A percentile compares a stretch with the other conserved stretches of the same genome.
These are phyloP conservation scores for Aciculoconidium aculeatum DNA, from an alignment of 805 yeast species.

Conservation along the genomic window DNA sequence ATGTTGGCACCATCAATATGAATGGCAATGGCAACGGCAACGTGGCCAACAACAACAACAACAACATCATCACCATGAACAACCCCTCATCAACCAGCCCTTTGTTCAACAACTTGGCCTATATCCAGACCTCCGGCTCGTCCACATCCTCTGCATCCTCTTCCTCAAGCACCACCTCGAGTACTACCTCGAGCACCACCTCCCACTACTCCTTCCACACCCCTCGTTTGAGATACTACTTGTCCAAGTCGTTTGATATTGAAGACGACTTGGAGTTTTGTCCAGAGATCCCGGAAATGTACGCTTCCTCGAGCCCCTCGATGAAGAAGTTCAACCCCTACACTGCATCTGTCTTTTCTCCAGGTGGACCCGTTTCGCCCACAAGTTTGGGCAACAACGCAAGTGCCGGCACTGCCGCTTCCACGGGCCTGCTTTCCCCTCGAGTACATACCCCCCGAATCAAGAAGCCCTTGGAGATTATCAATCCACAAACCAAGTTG, in stretches of 20 bases:
- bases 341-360: constrained; percentile 58
- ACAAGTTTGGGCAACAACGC: constrained; percentile 24
- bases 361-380: no score
- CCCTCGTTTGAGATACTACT: constrained; percentile 49
- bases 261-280: constrained; percentile 64
- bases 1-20: neutral
- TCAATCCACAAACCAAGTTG: constrained; percentile 56
- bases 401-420: constrained; percentile 15
- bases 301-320: constrained; percentile 21
- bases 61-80: constrained; percentile 7
- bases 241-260: constrained; percentile 53
- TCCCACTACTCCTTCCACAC: constrained; percentile 37
- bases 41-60: neutral
- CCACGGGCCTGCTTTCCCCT: constrained; percentile 25
- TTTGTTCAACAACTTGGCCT: constrained; percentile 22
- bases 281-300: constrained; percentile 46
- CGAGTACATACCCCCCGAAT: constrained; percentile 51
- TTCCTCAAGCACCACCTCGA: neutral
- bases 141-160: constrained; percentile 12
- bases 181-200: constrained; percentile 1
- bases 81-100: constrained; percentile 21
- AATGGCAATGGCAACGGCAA: constrained; percentile 4
- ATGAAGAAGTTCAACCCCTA: constrained; percentile 60
- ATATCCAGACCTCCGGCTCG: constrained; percentile 17
- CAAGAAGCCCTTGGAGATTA: constrained; percentile 55